Evolutionary conservation across 495 filamentous ascomycete species (phyloP).

Genomic region (Penicillium diatomitis): DNA sequence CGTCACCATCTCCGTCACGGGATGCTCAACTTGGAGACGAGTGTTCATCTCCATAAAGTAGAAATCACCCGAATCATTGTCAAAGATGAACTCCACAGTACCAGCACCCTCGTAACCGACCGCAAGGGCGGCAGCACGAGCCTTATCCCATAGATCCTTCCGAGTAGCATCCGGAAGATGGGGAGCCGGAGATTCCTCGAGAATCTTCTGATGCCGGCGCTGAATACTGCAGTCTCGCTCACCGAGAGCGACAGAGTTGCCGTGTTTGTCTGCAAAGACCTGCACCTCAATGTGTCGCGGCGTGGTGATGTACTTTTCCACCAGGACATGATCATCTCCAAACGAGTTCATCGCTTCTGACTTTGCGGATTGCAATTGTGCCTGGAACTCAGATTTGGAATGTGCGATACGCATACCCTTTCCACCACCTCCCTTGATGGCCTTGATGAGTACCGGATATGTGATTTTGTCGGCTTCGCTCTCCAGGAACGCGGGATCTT

Average conservation of each 20-base stretch:
- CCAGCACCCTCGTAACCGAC: conserved; percentile 94
- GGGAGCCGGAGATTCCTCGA: conserved; percentile 94
- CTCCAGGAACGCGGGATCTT: conserved; percentile 62
- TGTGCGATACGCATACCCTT: conserved; percentile 98
- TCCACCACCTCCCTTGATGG: conserved; percentile 90
- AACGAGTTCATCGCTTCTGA: conserved; percentile 87
- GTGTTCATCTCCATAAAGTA: conserved; percentile 99
- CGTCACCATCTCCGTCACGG: conserved; percentile 94
- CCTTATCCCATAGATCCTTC: conserved; percentile 90
- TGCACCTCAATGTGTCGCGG: conserved; percentile 97
- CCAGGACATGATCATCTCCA: conserved; percentile 90
- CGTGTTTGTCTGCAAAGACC: conserved; percentile 86
- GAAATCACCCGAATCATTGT: conserved; percentile 87
- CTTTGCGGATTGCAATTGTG: conserved; percentile 77
- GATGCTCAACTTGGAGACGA: conserved; percentile 91
- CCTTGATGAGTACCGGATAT: conserved; percentile 93
- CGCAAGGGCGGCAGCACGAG: conserved; percentile 75
- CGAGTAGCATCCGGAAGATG: conserved; percentile 69
- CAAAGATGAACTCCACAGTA: conserved; percentile 98
- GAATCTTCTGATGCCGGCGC: conserved; percentile 88
- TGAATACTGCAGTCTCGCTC: conserved; percentile 85
- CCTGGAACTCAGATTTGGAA: conserved; percentile 64
- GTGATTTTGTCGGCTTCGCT: conserved; percentile 69
- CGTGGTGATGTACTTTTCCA: conserved; percentile 93
- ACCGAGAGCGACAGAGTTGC: conserved; percentile 74